phyloP scores from a whole-genome alignment of 768 basidiomycete genomes.

The Macrocybe gigantea region DNA sequence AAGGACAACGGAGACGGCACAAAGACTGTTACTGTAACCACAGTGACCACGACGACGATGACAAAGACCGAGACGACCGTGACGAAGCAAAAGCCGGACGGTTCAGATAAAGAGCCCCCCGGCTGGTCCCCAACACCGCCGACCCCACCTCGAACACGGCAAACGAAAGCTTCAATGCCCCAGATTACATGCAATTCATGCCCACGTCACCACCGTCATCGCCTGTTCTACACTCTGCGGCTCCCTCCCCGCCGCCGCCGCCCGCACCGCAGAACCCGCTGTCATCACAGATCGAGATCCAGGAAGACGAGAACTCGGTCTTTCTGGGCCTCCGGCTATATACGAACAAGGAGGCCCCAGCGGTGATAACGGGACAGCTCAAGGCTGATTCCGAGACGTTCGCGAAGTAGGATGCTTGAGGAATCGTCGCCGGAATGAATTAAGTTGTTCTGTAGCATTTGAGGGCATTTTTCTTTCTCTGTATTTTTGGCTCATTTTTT shows the following conservation, averaged over 20 bases:
- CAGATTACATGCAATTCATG: neutral
- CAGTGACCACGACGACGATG: constrained; percentile 14
- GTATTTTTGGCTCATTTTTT: too few relatives aligned
- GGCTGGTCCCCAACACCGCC: neutral
- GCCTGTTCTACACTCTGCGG: neutral
- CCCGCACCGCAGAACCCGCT: neutral
- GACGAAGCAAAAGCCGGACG: constrained; percentile 17
- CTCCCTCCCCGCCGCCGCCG: constrained; percentile 2
- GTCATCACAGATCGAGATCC: constrained; percentile 8
- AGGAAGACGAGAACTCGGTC: constrained; percentile 31
- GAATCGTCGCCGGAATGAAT: too few relatives aligned
- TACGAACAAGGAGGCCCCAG: constrained; percentile 9
- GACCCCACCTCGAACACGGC: neutral
- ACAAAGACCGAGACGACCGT: constrained; percentile 6
- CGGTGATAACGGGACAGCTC: too few relatives aligned
- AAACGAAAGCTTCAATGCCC: neutral
- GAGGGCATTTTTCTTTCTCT: too few relatives aligned
- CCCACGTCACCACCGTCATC: constrained; percentile 1
- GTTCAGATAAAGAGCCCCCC: neutral
- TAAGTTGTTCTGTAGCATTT: too few relatives aligned
- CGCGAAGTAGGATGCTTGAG: too few relatives aligned
- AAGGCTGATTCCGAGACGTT: too few relatives aligned
- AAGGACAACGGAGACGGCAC: constrained; percentile 15
- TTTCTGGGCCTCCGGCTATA: constrained; percentile 35
- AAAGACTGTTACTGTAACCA: constrained; percentile 15